Evolutionary conservation across 768 basidiomycete genomes (phyloP).

Genomic region (Hypholoma fasciculare): DNA sequence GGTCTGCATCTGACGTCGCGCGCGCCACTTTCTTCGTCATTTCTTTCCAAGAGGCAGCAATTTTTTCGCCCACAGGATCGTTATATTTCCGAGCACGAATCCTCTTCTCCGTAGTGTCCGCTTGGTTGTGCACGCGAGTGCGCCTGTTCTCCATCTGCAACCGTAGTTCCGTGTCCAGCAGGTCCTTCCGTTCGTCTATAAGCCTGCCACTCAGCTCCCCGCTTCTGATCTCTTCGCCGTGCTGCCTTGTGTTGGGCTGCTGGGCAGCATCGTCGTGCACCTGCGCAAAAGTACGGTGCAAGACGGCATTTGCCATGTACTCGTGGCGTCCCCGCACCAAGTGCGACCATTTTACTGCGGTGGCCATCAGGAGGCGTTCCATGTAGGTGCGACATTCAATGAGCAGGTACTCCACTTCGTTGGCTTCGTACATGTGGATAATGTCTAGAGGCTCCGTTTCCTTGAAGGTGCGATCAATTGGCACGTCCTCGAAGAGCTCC

Average conservation of each 20-base stretch:
- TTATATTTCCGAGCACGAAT: not conserved
- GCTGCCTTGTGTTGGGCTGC: not conserved
- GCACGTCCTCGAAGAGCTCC: slow-evolving; percentile 4
- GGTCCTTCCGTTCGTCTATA: not conserved
- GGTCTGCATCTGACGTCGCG: too few species aligned
- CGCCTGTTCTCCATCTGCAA: not conserved
- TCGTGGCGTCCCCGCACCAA: not conserved
- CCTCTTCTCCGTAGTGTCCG: not conserved
- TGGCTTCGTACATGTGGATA: slow-evolving; percentile 3
- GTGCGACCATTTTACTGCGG: not conserved
- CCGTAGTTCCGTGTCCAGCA: not conserved
- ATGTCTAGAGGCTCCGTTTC: not conserved
- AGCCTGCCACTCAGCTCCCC: not conserved
- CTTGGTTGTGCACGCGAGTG: not conserved
- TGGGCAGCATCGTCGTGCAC: not conserved
- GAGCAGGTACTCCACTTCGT: slow-evolving; percentile 6
- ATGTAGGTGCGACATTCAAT: slow-evolving; percentile 2
- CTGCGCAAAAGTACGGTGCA: not conserved
- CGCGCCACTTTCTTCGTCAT: too few species aligned
- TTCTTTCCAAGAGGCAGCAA: not conserved
- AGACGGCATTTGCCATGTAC: not conserved
- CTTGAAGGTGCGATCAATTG: not conserved
- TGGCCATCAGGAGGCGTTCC: not conserved
- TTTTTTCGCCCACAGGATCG: not conserved
- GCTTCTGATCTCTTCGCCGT: not conserved